Base-by-base conservation (phyloP, 495 filamentous ascomycete genomes). In the Podospora didyma region DNA sequence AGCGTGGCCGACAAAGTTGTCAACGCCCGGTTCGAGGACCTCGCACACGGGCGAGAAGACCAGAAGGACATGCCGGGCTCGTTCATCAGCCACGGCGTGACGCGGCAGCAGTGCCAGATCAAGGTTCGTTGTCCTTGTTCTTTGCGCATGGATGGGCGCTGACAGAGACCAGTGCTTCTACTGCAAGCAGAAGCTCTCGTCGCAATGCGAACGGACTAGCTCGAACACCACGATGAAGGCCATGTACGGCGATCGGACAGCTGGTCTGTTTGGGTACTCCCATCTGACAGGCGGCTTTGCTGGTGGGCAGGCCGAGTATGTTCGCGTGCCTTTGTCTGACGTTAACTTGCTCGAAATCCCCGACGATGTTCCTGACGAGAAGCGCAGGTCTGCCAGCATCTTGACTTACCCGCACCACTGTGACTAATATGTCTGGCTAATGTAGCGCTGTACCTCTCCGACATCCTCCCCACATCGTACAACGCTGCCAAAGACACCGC, bases 241-340 rank as follows among this genome's bases (percentile, higher is more conserved):
- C 47, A 83, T 96, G 85, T 95, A 89, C 58, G 88, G 86, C 12
- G 76, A 79, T 10, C 75, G 77, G 19, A 89, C 88, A 0, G 88
- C 89, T 1, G 90, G 89, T 62, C 83, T 85, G 70, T 89, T 88
- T 60, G 85, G 86, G 0, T 89, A 88, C 69, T 80, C 76, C n/a
- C 86, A 83, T 61, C 88, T 96, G 64, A 89, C 88, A 0, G 90
- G 91, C 3, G 92, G 92, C 2, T 96, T 92, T 65, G 89, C 92
- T 9, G 92, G 92, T 41, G 90, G 92, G 0, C 91, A 96, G 66
- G 88, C 91, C 10, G 92, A 96, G 69, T 96, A 92, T 56, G 83
- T 89, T 7, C 83, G 92, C 0, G 89, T 95, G 10, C 91, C 92
- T 0, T 82, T 84, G 20, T 92, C 82, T 16, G 88, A 95, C 49